phyloP scores from a whole-genome alignment of 1,284 basidiomycete species.

The Schizophyllum commune region DNA sequence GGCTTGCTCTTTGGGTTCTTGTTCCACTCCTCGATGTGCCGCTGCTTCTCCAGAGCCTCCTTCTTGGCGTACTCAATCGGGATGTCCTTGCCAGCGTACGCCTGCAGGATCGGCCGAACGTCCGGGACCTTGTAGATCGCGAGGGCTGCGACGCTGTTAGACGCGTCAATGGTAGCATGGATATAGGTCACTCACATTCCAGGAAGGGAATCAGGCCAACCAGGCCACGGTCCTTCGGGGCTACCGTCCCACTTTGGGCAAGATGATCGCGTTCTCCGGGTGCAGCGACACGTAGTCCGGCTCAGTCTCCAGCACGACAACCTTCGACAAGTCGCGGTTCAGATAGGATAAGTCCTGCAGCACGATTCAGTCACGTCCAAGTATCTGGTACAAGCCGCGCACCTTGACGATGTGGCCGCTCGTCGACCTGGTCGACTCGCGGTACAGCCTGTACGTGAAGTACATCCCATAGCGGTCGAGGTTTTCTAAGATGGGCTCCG shows the following conservation, averaged over 20 bases:
- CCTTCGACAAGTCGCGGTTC: constrained; percentile 90
- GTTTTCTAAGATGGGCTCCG: constrained; percentile 85
- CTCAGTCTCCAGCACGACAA: constrained; percentile 83
- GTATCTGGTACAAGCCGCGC: constrained; percentile 5
- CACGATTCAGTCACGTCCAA: not conserved
- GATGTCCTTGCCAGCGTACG: constrained; percentile 85
- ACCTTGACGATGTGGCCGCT: constrained; percentile 81
- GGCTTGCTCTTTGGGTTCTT: constrained; percentile 27
- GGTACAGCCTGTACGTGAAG: constrained; percentile 85
- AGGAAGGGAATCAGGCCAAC: constrained; percentile 94
- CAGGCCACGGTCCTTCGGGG: constrained; percentile 62
- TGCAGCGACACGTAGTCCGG: constrained; percentile 73
- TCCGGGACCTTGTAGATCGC: constrained; percentile 82
- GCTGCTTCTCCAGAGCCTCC: constrained; percentile 74
- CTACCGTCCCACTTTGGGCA: constrained; percentile 84
- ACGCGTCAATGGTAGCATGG: constrained; percentile 4
- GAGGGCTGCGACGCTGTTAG: constrained; percentile 56
- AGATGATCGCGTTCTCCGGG: constrained; percentile 83
- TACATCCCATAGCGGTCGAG: constrained; percentile 91
- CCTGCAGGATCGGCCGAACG: constrained; percentile 80
- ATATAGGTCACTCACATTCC: constrained; percentile 60
- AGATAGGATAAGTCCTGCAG: constrained; percentile 81
- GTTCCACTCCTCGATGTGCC: constrained; percentile 80
- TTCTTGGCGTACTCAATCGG: constrained; percentile 84
- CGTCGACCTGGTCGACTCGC: constrained; percentile 79